These are phyloP conservation scores for Aeminium ludgeri DNA, from an alignment of 495 filamentous ascomycete species.

Conservation along the genomic window DNA sequence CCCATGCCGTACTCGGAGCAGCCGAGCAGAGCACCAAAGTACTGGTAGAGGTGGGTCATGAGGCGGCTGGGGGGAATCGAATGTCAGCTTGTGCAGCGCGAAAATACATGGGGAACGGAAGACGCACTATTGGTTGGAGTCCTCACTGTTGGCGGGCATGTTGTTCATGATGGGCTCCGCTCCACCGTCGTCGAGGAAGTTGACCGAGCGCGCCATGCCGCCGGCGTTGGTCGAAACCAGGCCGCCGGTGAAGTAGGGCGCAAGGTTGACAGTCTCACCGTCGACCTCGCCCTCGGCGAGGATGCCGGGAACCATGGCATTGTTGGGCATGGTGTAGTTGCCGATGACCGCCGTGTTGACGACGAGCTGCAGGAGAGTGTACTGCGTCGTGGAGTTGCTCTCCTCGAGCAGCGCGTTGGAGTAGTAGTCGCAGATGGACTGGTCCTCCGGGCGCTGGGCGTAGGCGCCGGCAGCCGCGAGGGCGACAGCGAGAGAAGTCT, in stretches of 20 bases:
- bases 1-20: conserved; percentile 30
- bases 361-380: conserved; percentile 32
- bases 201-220: conserved; percentile 11
- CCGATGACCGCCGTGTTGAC: conserved; percentile 41
- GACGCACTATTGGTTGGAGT: conserved; percentile 37
- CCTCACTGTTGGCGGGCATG: conserved; percentile 29
- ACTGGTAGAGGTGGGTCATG: conserved; percentile 39
- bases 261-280: conserved; percentile 33
- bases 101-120: no score
- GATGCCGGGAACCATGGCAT: conserved; percentile 35
- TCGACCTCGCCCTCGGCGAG: conserved; percentile 28
- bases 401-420: conserved; percentile 33
- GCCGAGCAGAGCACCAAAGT: conserved; percentile 35
- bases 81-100: background rate
- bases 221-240: conserved; percentile 31
- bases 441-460: conserved; percentile 16
- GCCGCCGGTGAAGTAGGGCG: conserved; percentile 36
- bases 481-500: no score
- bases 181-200: conserved; percentile 41
- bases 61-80: conserved; percentile 29
- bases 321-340: conserved; percentile 35
- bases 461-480: no score
- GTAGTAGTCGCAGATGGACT: conserved; percentile 39
- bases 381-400: conserved; percentile 38
- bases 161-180: conserved; percentile 33